These are phyloP conservation scores for Arthrobotrys iridis DNA, from an alignment of 2,329 filamentous ascomycete genomes.

Conservation along the genomic window DNA sequence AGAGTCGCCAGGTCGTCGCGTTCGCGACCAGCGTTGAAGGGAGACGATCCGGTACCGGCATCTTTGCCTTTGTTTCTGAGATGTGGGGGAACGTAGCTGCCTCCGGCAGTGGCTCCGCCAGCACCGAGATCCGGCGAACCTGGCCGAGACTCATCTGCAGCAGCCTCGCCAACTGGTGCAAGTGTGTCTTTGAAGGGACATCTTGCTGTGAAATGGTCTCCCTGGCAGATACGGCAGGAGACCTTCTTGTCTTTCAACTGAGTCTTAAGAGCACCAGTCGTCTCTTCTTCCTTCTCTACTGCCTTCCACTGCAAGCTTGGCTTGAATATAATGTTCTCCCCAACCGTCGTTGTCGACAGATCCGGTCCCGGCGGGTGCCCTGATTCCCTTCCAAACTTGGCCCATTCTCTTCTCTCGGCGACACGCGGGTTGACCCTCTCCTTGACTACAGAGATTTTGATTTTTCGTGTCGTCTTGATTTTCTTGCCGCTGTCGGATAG, in stretches of 20 bases:
- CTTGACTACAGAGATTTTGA: constrained; percentile 89
- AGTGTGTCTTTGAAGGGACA: constrained; percentile 99
- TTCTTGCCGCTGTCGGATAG: constrained; percentile 94
- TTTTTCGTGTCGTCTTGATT: constrained; percentile 95
- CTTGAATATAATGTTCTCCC: constrained; percentile 98
- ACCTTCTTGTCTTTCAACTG: constrained; percentile 99
- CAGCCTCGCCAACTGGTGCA: constrained; percentile 63
- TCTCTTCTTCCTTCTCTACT: constrained; percentile 79
- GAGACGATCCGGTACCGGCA: constrained; percentile 75
- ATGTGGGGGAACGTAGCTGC: constrained; percentile 90
- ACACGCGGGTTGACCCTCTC: constrained; percentile 96
- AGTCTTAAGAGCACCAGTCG: constrained; percentile 78
- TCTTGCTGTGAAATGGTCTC: constrained; percentile 98
- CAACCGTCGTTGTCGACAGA: constrained; percentile 88
- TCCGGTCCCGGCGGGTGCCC: constrained; percentile 85
- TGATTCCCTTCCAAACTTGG: constrained; percentile 90
- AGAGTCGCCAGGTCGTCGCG: constrained; percentile 95
- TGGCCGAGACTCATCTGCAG: constrained; percentile 56
- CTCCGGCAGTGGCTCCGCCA: constrained; percentile 63
- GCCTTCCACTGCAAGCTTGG: constrained; percentile 94
- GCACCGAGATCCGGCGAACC: constrained; percentile 65
- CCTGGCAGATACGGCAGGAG: constrained; percentile 98
- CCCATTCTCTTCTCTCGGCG: constrained; percentile 90
- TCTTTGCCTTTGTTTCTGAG: constrained; percentile 78
- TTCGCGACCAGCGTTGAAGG: constrained; percentile 74